A percentile compares a stretch with the other conserved stretches of the same genome.
These are phyloP conservation scores for Microsporum audouinii DNA, from an alignment of 2,329 filamentous ascomycete species.

Conservation along the genomic window DNA sequence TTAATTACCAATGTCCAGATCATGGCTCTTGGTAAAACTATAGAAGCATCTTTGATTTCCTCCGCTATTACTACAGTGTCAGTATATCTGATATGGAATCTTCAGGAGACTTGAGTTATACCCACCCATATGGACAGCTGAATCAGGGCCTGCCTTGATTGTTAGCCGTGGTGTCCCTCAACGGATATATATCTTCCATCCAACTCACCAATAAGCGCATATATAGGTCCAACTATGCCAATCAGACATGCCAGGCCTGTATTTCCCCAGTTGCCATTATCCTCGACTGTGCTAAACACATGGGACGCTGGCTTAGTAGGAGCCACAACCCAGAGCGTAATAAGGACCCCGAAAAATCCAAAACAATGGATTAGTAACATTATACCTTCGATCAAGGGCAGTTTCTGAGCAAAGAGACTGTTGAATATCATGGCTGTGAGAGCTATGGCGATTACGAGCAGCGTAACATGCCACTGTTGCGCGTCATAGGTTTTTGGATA, in stretches of 20 bases:
- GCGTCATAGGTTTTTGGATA: conserved; percentile 18
- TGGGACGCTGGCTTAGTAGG: conserved; percentile 17
- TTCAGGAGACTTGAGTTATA: background rate
- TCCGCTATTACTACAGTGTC: conserved; percentile 17
- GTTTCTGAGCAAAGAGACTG: conserved; percentile 18
- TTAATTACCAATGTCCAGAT: conserved; percentile 27
- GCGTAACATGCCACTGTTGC: conserved; percentile 23
- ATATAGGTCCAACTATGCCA: conserved; percentile 19
- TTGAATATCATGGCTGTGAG: conserved; percentile 22
- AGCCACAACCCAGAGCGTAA: conserved; percentile 21
- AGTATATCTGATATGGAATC: background rate
- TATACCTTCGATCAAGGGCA: conserved; percentile 23
- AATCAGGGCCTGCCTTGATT: conserved; percentile 13
- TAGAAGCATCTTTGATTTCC: conserved; percentile 28
- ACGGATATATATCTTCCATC: conserved; percentile 14
- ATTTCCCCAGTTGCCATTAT: background rate
- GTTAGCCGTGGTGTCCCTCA: conserved; percentile 11
- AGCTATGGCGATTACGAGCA: conserved; percentile 19
- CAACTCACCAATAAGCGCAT: conserved; percentile 20
- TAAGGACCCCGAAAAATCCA: conserved; percentile 25
- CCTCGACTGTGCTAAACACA: conserved; percentile 19
- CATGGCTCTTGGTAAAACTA: conserved; percentile 27
- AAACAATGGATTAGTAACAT: conserved; percentile 24
- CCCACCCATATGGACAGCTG: conserved; percentile 16
- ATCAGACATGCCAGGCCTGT: conserved; percentile 8